phyloP scores from a whole-genome alignment of 306 rosid species.

The Cucumis melo region DNA sequence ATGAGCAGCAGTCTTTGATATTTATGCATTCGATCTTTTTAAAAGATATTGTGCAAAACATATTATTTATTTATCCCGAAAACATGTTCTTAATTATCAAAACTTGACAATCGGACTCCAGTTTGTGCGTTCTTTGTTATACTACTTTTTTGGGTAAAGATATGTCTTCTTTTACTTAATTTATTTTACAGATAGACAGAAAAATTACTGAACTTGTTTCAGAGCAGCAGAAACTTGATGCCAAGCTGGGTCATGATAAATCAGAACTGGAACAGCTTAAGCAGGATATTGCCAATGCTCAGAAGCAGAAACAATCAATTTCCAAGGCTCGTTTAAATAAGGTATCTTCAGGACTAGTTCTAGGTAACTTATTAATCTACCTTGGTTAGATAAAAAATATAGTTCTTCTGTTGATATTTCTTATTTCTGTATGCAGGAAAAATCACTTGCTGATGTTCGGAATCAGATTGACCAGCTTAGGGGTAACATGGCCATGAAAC shows the following conservation, averaged over 20 bases:
- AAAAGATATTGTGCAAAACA: not conserved
- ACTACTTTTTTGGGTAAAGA: not conserved
- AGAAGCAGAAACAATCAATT: slow-evolving; percentile 58
- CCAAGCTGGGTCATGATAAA: slow-evolving; percentile 53
- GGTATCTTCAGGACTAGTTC: slow-evolving; percentile 27
- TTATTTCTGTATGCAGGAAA: slow-evolving; percentile 50
- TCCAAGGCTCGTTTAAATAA: slow-evolving; percentile 64
- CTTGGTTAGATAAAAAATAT: not conserved
- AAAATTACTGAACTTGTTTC: slow-evolving; percentile 66
- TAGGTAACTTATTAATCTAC: not conserved
- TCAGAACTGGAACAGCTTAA: slow-evolving; percentile 74
- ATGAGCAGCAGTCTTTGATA: not conserved
- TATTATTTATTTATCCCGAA: not conserved
- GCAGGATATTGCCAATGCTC: slow-evolving; percentile 80
- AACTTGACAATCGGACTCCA: not conserved
- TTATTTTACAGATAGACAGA: slow-evolving; percentile 75
- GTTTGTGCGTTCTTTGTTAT: slow-evolving; percentile 4
- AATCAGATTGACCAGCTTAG: slow-evolving; percentile 80
- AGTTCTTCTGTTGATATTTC: slow-evolving; percentile 11
- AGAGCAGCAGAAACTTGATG: slow-evolving; percentile 93
- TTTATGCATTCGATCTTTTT: not conserved
- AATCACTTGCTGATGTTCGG: slow-evolving; percentile 70
- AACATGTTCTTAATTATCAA: not conserved
- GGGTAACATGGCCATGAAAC: slow-evolving; percentile 71
- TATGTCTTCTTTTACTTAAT: slow-evolving; percentile 32